Conservation (phyloP, 352 stramenopile genomes). For the Pythium sukuiense region DNA sequence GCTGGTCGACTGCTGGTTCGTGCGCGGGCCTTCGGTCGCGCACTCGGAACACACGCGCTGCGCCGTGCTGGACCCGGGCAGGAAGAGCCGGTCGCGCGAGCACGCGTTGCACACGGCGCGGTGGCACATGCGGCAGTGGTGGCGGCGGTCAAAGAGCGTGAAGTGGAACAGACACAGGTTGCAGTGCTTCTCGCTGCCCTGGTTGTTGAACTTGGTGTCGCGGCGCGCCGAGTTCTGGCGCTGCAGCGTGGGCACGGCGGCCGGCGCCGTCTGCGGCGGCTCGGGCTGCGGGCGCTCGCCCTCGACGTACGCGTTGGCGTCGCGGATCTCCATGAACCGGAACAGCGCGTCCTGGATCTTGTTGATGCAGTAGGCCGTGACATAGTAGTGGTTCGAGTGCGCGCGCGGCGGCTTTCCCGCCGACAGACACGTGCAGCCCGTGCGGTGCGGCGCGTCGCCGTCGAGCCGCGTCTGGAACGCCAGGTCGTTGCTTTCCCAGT, state of each 20-base stretch:
- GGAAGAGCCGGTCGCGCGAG: slow-evolving; percentile 80
- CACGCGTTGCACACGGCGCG: slow-evolving; percentile 87
- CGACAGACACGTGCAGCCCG: slow-evolving; percentile 80
- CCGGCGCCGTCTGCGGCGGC: slow-evolving; percentile 52
- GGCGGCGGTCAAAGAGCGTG: slow-evolving; percentile 86
- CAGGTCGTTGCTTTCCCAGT: slow-evolving; percentile 87
- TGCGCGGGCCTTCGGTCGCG: slow-evolving; percentile 75
- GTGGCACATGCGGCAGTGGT: slow-evolving; percentile 90
- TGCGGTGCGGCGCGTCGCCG: slow-evolving; percentile 79
- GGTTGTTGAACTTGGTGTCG: slow-evolving; percentile 65
- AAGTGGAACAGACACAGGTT: slow-evolving; percentile 91
- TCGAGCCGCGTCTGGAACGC: slow-evolving; percentile 76
- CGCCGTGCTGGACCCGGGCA: slow-evolving; percentile 81
- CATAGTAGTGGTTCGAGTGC: slow-evolving; percentile 87
- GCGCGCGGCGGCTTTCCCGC: slow-evolving; percentile 62
- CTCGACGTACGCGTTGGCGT: slow-evolving; percentile 78
- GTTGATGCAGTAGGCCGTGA: slow-evolving; percentile 87
- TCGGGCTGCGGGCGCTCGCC: slow-evolving; percentile 67
- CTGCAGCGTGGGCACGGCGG: slow-evolving; percentile 36
- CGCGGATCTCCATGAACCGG: slow-evolving; percentile 75
- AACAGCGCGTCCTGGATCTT: slow-evolving; percentile 87
- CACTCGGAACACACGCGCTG: slow-evolving; percentile 89
- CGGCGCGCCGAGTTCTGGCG: slow-evolving; percentile 51
- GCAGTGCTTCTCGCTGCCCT: slow-evolving; percentile 85
- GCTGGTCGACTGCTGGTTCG: slow-evolving; percentile 34